Conservation (phyloP, 768 basidiomycete species). For the Tylopilus plumbeoviolaceoides region DNA sequence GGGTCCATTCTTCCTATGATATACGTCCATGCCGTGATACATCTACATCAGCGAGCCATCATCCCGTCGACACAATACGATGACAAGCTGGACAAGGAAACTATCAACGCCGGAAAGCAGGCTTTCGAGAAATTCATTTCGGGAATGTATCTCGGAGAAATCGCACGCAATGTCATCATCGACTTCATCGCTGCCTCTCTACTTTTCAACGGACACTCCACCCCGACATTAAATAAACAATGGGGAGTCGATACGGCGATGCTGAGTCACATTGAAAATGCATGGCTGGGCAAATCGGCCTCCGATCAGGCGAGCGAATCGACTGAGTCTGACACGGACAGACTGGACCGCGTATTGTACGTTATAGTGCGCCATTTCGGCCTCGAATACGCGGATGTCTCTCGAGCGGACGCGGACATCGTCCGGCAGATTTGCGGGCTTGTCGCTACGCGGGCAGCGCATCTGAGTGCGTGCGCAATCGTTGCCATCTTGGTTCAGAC, state of each 20-base stretch:
- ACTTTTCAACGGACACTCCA: conserved; percentile 79
- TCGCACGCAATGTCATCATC: conserved; percentile 80
- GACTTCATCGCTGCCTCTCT: conserved; percentile 74
- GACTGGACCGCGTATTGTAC: no score
- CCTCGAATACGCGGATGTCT: no score
- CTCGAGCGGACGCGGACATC: no score
- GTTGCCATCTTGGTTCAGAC: no score
- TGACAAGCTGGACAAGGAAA: conserved; percentile 86
- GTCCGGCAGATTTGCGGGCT: no score
- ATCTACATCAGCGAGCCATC: conserved; percentile 57
- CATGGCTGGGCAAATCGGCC: no score
- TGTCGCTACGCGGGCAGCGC: no score
- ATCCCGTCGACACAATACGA: conserved; percentile 89
- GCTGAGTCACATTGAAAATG: conserved; percentile 44
- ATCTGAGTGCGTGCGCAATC: no score
- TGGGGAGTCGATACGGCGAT: conserved; percentile 96
- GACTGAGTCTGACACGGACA: no score
- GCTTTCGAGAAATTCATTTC: conserved; percentile 98
- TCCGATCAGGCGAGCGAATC: no score
- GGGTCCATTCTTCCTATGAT: conserved; percentile 5
- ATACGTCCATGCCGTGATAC: neutral
- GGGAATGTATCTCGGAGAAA: conserved; percentile 98
- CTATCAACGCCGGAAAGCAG: conserved; percentile 90
- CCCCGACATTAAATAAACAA: conserved; percentile 71
- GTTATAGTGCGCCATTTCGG: no score